Conservation (phyloP, 2,329 filamentous ascomycete species). For the Beauveria scarabaeidicola region DNA sequence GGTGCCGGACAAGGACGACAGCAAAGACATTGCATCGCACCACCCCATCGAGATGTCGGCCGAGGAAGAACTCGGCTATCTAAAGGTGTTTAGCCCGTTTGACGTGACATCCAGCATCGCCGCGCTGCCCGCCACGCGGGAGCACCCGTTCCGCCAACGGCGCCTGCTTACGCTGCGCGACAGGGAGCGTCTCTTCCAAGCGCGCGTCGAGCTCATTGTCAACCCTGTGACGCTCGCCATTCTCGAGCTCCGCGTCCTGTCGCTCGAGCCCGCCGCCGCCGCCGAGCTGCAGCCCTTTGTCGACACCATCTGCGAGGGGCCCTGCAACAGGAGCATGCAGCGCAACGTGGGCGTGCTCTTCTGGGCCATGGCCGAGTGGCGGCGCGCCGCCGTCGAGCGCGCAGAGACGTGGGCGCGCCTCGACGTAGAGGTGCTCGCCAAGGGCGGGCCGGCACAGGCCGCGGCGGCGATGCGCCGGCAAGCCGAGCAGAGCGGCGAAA, state of each 20-base stretch:
- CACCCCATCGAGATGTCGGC: slow-evolving; percentile 54
- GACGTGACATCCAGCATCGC: slow-evolving; percentile 48
- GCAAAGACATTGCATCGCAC: slow-evolving; percentile 47
- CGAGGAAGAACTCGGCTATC: slow-evolving; percentile 57
- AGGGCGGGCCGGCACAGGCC: slow-evolving; percentile 20
- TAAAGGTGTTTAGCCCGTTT: slow-evolving; percentile 64
- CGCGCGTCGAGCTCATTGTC: slow-evolving; percentile 50
- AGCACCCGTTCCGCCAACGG: slow-evolving; percentile 37
- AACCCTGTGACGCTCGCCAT: slow-evolving; percentile 45
- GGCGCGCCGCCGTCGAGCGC: slow-evolving; percentile 49
- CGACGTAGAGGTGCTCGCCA: slow-evolving; percentile 35
- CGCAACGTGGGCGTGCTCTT: slow-evolving; percentile 51
- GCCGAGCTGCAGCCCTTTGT: slow-evolving; percentile 50
- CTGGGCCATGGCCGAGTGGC: slow-evolving; percentile 64
- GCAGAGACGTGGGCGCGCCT: slow-evolving; percentile 55
- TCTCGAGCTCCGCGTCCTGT: slow-evolving; percentile 41
- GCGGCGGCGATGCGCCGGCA: slow-evolving; percentile 17
- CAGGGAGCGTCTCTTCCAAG: slow-evolving; percentile 44
- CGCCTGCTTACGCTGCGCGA: slow-evolving; percentile 47
- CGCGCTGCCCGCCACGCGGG: slow-evolving; percentile 29
- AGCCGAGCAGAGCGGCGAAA: slow-evolving; percentile 16
- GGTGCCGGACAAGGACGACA: slow-evolving; percentile 19
- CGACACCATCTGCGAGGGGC: slow-evolving; percentile 30
- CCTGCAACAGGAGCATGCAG: slow-evolving; percentile 35
- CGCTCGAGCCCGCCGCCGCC: slow-evolving; percentile 49